Evolutionary conservation across 176 grass and related monocot genomes (phyloP).

Genomic region (Lolium perenne): DNA sequence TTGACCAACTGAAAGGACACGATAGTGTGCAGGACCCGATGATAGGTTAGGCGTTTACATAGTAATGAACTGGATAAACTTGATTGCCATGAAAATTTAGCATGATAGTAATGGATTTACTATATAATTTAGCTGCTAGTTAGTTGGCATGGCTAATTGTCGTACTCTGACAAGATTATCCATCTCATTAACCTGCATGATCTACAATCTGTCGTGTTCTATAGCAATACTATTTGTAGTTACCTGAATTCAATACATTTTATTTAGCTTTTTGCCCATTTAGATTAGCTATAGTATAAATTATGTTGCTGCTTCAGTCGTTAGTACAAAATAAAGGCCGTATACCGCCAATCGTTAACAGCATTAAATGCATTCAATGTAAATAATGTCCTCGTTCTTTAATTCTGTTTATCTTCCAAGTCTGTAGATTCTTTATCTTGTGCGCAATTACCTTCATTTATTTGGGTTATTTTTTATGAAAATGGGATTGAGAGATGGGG

Average conservation of each 20-base stretch:
- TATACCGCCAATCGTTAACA: neutral
- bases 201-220: neutral
- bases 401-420: constrained; percentile 2
- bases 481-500: constrained; percentile 88
- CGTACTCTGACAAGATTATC: neutral
- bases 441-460: constrained; percentile 38
- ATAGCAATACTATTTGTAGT: neutral
- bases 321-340: neutral
- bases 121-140: neutral
- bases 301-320: neutral
- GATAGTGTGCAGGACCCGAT: neutral
- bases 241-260: neutral
- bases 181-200: neutral
- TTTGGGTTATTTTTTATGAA: constrained; percentile 70
- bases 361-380: neutral
- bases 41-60: neutral
- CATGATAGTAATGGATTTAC: neutral
- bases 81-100: no score
- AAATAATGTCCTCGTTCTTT: neutral
- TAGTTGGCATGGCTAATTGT: neutral
- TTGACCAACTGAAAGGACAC: neutral
- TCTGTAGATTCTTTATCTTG: constrained; percentile 20
- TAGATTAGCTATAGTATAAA: neutral
- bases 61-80: neutral
- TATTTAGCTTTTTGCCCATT: neutral